Percentiles rank a stretch among this genome's conserved stretches.
phyloP scores from a whole-genome alignment of 208 protist species.

The Hexamita inflata region DNA sequence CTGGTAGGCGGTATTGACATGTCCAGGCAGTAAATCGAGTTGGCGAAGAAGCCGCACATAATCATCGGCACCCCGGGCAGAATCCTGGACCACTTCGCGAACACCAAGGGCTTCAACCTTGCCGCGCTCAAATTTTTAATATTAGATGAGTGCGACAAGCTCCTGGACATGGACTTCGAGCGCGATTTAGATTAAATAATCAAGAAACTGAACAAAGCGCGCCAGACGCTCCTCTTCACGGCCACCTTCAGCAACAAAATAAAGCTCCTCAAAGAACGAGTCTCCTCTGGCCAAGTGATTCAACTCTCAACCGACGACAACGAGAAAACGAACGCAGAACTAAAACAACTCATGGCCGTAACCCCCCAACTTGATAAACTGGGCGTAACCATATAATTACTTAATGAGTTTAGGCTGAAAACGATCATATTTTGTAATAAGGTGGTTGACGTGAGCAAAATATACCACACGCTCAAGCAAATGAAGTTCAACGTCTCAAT shows the following conservation, averaged over 20 bases:
- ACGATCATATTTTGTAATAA: not conserved
- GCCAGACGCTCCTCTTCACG: conserved; percentile 13
- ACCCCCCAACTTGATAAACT: too few species aligned
- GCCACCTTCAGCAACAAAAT: not conserved
- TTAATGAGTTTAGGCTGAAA: too few species aligned
- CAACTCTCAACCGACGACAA: too few species aligned
- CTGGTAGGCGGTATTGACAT: conserved; percentile 29
- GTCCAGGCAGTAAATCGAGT: not conserved
- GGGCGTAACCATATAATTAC: too few species aligned
- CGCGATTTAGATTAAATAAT: not conserved
- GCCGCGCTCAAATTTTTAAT: not conserved
- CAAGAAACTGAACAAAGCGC: not conserved
- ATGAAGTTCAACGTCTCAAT: not conserved
- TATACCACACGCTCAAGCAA: not conserved
- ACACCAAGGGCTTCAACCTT: not conserved
- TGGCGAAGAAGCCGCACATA: conserved; percentile 22
- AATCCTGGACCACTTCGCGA: conserved; percentile 29
- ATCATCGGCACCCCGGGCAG: conserved; percentile 41
- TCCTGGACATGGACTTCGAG: not conserved
- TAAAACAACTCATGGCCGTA: too few species aligned
- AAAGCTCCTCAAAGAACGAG: too few species aligned
- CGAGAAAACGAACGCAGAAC: too few species aligned
- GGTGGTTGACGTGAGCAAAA: not conserved
- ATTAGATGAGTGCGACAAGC: conserved; percentile 5
- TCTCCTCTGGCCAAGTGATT: too few species aligned